Base-by-base conservation (phyloP, 805 yeast genomes). In the Starmera amethionina region DNA sequence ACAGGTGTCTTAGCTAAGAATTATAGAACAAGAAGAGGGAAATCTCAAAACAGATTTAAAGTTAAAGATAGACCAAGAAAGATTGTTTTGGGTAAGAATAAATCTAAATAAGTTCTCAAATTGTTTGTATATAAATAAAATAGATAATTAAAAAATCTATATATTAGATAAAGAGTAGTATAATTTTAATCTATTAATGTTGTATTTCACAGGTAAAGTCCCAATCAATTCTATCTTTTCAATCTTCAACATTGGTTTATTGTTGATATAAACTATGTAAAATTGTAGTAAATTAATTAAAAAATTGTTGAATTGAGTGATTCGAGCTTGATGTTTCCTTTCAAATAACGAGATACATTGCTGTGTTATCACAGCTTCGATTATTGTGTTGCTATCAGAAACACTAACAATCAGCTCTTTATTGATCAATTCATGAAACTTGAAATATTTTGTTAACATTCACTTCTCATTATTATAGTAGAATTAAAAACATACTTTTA, bases 1-100 rank as follows among this genome's bases (percentile, higher is more conserved):
- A 90, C 97, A 96, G 98, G 98, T 55, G 81, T 80, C 45, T 64
- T 83, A 56, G 82, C 90, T 34, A 90, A 90, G 73, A 94, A 93
- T 62, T 89, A 78, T 69, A 89, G 87, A 76, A 93, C 97, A 13
- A 81, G 98, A 67, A 79, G 82, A 52, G 94, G 95, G 58, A 87
- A 85, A 66, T 73, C 85, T 60, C 79, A 72, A 47, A 93, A 93
- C 62, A 80, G 75, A 64, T 71, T 75, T 75, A 83, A 86, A 72
- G 86, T 88, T 40, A 79, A 82, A 60, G 97, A 90, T 63, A 82
- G 97, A 69, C 95, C 94, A 52, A 75, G 95, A 65, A 86, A 16
- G 18, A 16, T 16, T 16, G 18, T 16, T 16, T 16, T 16, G 18
- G 18, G 18, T 16, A 16, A 16, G 4, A 16, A 16, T 16, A 16